These are phyloP conservation scores for Leptoxyphium fumago DNA, from an alignment of 2,329 filamentous ascomycete species.

Conservation along the genomic window DNA sequence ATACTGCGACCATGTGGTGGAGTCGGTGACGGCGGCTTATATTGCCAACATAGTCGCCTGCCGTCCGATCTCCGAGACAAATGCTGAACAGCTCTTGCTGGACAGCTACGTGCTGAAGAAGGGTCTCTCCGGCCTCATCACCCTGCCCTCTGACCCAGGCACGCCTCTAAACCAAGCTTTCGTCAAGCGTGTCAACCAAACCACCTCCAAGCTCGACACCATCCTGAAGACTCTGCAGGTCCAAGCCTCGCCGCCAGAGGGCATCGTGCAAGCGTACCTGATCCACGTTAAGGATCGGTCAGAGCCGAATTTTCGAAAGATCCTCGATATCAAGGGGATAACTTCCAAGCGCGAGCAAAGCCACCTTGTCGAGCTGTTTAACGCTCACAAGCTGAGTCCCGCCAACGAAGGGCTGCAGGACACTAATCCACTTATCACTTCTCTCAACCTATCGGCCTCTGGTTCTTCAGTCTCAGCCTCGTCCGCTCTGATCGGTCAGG, in stretches of 20 bases:
- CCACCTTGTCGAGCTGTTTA: conserved; percentile 77
- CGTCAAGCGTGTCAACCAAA: conserved; percentile 70
- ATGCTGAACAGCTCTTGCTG: conserved; percentile 93
- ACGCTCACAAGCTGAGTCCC: conserved; percentile 58
- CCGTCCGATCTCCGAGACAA: conserved; percentile 80
- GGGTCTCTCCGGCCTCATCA: conserved; percentile 56
- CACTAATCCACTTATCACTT: conserved; percentile 53
- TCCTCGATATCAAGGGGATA: conserved; percentile 89
- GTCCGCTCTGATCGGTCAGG: conserved; percentile 18
- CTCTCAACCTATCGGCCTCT: conserved; percentile 39
- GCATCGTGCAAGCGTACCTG: conserved; percentile 88
- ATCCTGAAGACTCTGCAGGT: conserved; percentile 95
- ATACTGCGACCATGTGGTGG: conserved; percentile 92
- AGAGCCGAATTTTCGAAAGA: conserved; percentile 89
- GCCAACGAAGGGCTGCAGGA: conserved; percentile 54
- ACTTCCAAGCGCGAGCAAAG: conserved; percentile 63
- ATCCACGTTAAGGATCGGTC: conserved; percentile 92
- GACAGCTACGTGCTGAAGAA: conserved; percentile 87
- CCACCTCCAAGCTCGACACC: conserved; percentile 76
- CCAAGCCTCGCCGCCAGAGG: conserved; percentile 77
- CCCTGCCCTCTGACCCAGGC: conserved; percentile 39
- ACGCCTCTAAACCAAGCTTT: conserved; percentile 48
- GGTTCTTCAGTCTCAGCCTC: conserved; percentile 19
- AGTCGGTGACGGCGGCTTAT: conserved; percentile 66
- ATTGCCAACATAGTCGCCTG: conserved; percentile 76